A percentile compares a stretch with the other conserved stretches of the same genome.
Evolutionary conservation across 371 early-diverging fungal genomes (phyloP).

Genomic region (Mucor saturninus): DNA sequence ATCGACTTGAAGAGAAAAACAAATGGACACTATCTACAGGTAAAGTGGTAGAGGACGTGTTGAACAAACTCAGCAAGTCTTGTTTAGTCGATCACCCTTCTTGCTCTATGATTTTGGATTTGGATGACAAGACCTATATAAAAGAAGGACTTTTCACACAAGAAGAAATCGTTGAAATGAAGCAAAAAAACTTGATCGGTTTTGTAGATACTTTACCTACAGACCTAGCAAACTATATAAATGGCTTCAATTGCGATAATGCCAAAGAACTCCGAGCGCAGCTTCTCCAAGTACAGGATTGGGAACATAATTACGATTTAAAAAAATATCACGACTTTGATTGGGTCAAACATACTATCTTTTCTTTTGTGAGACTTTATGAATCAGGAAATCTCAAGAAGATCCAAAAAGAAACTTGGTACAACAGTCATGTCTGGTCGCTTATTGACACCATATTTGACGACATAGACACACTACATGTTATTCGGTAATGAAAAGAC

Average conservation of each 20-base stretch:
- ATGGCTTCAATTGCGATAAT: conserved; percentile 8
- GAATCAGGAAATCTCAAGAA: conserved; percentile 17
- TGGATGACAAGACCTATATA: conserved; percentile 17
- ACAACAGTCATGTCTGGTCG: conserved; percentile 19
- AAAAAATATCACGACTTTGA: conserved; percentile 20
- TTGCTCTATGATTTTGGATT: conserved; percentile 21
- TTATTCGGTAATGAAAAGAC: conserved; percentile 19
- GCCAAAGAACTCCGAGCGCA: conserved; percentile 9
- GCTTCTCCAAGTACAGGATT: conserved; percentile 14
- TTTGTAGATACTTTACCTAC: conserved; percentile 1
- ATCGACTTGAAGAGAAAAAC: conserved; percentile 11
- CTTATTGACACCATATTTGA: conserved; percentile 22
- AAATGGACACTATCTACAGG: conserved; percentile 21
- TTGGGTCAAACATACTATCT: conserved; percentile 17
- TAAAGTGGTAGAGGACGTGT: conserved; percentile 16
- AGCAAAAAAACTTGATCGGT: background rate
- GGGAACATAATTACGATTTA: conserved; percentile 14
- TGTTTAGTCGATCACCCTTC: conserved; percentile 21
- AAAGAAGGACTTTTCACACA: conserved; percentile 13
- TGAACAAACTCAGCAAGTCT: conserved; percentile 14
- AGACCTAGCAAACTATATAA: conserved; percentile 13
- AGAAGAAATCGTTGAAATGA: conserved; percentile 14
- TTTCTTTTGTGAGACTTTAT: conserved; percentile 22
- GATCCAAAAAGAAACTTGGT: conserved; percentile 22
- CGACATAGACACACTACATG: conserved; percentile 7